These are phyloP conservation scores for Physcomitrellopsis africana DNA, from an alignment of 225 moss, liverwort and hornwort genomes.

Conservation along the genomic window DNA sequence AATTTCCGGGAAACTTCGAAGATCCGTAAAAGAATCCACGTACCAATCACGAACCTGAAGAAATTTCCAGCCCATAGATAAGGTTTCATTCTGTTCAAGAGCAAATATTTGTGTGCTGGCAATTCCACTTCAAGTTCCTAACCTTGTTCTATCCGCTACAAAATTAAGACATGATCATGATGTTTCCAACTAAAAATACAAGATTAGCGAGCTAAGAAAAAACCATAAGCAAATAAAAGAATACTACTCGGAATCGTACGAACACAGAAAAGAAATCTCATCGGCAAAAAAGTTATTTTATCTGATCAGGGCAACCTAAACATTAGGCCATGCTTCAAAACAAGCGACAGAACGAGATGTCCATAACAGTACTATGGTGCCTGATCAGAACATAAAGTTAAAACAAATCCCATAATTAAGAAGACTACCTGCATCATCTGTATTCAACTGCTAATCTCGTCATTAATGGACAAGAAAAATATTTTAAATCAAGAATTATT, in stretches of 20 bases:
- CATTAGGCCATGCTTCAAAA: not conserved
- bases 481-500: no score
- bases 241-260: not conserved
- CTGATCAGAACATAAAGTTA: not conserved
- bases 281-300: not conserved
- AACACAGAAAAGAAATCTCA: not conserved
- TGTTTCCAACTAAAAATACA: not conserved
- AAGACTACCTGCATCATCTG: not conserved
- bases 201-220: slow-evolving; percentile 13
- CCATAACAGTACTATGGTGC: not conserved
- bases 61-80: slow-evolving; percentile 16
- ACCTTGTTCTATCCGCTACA: not conserved
- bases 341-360: slow-evolving; percentile 12
- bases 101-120: not conserved
- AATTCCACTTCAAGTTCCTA: not conserved
- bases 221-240: not conserved
- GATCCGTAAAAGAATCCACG: slow-evolving; percentile 87
- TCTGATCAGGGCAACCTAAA: slow-evolving; percentile 12
- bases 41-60: slow-evolving; percentile 89
- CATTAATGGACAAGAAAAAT: not conserved
- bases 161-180: not conserved
- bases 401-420: slow-evolving; percentile 7
- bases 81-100: slow-evolving; percentile 1
- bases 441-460: not conserved
- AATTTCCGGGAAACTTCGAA: slow-evolving; percentile 74